Evolutionary conservation across 1,284 basidiomycete species (phyloP), one percentile per base, ranked within the genome.

Genomic region (Coniferiporia sulphurascens): DNA sequence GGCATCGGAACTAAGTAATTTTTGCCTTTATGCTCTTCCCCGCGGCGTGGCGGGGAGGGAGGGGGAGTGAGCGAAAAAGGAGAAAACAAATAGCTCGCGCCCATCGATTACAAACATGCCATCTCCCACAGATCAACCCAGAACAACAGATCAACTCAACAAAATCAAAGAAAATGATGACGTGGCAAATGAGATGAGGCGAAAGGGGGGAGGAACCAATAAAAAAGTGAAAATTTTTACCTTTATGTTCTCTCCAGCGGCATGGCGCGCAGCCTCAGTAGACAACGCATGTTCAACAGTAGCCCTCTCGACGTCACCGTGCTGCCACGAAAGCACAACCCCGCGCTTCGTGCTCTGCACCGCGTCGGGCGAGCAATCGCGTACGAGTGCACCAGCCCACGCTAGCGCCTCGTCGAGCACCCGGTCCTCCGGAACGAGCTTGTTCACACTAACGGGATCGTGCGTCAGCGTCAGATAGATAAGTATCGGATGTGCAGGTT

Each of bases 321-420:
- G 74, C 57, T 83, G 79, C 4, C 71, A 71, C 1, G 82, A 73
- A 2, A 87, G 69, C 19, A 88, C 60, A 13, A 92, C 72, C 0
- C 79, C 87, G 17, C 80, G 77, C 70, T 94, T 95, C 8, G 90
- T 89, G 52, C 84, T 81, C 64, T 88, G 85, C 1, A 94, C 85
- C 0, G 91, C 80, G 69, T 94, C 91, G 0, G 93, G 92, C 3
- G 89, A 92, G 36, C 35, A 53, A 67, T 89, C 89, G 17, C 71
- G 68, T 15, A 74, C 75, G 62, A 94, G 84, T 58, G 82, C 74
- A 46, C 76, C 71, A 0, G 92, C 91, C 56, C 86, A 72, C 3
- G 76, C 74, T 35, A 94, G 70, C 0, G 92, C 91, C 10, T 83
- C 78, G 7, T 79, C 65, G 8, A 92, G 67, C 1, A 91, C 79